Evolutionary conservation across 1,139 yeast genomes (phyloP).

Genomic region (Suhomyces bribrorum): DNA sequence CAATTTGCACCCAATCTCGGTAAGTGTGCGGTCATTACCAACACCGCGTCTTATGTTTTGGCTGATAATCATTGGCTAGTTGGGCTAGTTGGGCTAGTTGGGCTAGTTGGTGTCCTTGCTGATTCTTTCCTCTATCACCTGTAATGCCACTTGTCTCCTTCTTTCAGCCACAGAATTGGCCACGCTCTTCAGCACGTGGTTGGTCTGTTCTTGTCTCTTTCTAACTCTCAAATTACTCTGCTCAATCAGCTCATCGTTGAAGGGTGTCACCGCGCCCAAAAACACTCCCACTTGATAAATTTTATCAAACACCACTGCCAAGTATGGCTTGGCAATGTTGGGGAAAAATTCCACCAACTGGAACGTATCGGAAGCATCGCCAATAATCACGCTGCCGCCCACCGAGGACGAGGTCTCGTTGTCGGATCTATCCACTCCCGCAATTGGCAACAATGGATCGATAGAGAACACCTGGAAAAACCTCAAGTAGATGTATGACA

Average conservation of each 20-base stretch:
- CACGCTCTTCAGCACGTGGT: slow-evolving; percentile 39
- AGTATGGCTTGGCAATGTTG: slow-evolving; percentile 48
- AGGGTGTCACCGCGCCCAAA: slow-evolving; percentile 61
- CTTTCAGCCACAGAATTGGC: slow-evolving; percentile 76
- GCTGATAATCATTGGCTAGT: too few relatives aligned
- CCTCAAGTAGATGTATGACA: slow-evolving; percentile 74
- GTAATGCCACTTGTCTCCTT: slow-evolving; percentile 81
- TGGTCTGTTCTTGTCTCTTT: slow-evolving; percentile 52
- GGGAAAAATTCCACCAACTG: slow-evolving; percentile 84
- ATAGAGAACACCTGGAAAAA: slow-evolving; percentile 58
- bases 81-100: neutral
- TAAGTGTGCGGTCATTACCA: too few relatives aligned
- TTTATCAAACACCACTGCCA: slow-evolving; percentile 55
- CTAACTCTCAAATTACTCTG: slow-evolving; percentile 72
- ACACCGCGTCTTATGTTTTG: too few relatives aligned
- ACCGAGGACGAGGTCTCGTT: slow-evolving; percentile 1
- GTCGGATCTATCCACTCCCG: slow-evolving; percentile 20
- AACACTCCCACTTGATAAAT: slow-evolving; percentile 56
- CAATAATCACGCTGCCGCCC: slow-evolving; percentile 41
- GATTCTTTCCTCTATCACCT: slow-evolving; percentile 77
- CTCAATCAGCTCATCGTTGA: slow-evolving; percentile 69
- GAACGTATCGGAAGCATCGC: slow-evolving; percentile 92
- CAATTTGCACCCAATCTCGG: too few relatives aligned
- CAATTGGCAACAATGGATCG: slow-evolving; percentile 43
- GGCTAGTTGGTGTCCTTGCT: slow-evolving; percentile 27